Conservation (phyloP, 371 early-diverging fungal species). For the Thermomucor indicae-seudaticae region DNA sequence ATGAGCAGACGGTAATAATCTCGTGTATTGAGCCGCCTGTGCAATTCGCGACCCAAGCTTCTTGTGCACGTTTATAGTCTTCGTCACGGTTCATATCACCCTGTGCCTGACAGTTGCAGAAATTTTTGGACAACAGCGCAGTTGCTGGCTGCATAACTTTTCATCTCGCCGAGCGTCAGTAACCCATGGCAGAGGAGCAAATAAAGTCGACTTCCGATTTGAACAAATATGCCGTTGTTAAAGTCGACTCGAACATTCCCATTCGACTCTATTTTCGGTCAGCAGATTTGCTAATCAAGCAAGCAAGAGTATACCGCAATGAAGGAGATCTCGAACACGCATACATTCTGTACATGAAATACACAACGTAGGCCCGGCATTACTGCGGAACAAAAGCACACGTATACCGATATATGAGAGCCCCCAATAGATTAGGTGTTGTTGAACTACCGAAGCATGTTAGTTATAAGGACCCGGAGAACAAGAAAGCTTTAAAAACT, state of each 20-base stretch:
- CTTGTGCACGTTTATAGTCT: constrained; percentile 58
- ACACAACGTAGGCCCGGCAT: constrained; percentile 52
- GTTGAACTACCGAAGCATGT: constrained; percentile 51
- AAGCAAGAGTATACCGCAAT: constrained; percentile 48
- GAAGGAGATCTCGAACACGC: constrained; percentile 54
- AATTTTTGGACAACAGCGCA: too few species aligned
- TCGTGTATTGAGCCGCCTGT: constrained; percentile 67
- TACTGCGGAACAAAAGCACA: too few species aligned
- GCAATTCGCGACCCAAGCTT: constrained; percentile 66
- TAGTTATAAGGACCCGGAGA: constrained; percentile 33
- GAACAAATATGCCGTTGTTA: constrained; percentile 23
- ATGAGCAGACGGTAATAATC: constrained; percentile 48
- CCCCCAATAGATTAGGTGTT: constrained; percentile 60
- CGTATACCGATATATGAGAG: background rate
- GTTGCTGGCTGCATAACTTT: too few species aligned
- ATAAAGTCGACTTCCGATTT: constrained; percentile 40
- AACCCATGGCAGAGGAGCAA: constrained; percentile 6
- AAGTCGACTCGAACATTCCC: constrained; percentile 39
- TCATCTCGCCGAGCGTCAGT: too few species aligned
- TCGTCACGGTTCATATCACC: constrained; percentile 27
- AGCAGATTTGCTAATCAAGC: constrained; percentile 47
- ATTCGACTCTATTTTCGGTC: constrained; percentile 56
- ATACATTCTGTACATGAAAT: constrained; percentile 52
- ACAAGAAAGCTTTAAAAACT: constrained; percentile 23
- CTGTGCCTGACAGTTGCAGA: background rate